phyloP scores from a whole-genome alignment of 2,329 filamentous ascomycete genomes.

The Pseudogymnoascus sp. region DNA sequence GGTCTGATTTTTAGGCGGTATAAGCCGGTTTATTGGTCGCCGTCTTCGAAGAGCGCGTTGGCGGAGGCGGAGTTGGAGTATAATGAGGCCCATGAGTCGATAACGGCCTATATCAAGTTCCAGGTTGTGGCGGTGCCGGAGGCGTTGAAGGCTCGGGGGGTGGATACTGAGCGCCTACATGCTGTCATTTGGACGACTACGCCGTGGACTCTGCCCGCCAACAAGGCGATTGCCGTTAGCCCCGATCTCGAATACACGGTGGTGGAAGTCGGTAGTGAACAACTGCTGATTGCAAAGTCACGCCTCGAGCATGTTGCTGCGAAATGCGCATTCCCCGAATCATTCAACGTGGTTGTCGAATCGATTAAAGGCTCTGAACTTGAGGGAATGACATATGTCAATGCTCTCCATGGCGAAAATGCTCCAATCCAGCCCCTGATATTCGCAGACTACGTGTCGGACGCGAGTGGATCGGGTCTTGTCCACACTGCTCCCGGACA shows the following conservation, averaged over 20 bases:
- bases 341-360: conserved; percentile 41
- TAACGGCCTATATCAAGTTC: conserved; percentile 73
- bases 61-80: conserved; percentile 84
- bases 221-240: conserved; percentile 79
- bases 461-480: conserved; percentile 86
- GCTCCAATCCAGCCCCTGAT: conserved; percentile 62
- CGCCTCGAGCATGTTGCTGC: conserved; percentile 55
- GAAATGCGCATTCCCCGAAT: conserved; percentile 32
- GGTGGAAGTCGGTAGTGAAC: conserved; percentile 48
- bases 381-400: conserved; percentile 58
- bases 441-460: conserved; percentile 80
- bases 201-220: conserved; percentile 93
- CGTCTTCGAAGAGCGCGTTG: conserved; percentile 68
- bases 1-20: conserved; percentile 70
- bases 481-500: conserved; percentile 93
- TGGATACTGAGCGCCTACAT: conserved; percentile 38
- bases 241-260: conserved; percentile 66
- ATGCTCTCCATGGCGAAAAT: conserved; percentile 56
- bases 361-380: conserved; percentile 60
- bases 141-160: conserved; percentile 35
- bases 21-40: conserved; percentile 84
- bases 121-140: conserved; percentile 49
- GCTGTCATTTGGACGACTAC: conserved; percentile 99
- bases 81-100: conserved; percentile 64
- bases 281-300: conserved; percentile 64